These are phyloP conservation scores for Xylaria sp. DNA, from an alignment of 2,329 filamentous ascomycete genomes.

Conservation along the genomic window DNA sequence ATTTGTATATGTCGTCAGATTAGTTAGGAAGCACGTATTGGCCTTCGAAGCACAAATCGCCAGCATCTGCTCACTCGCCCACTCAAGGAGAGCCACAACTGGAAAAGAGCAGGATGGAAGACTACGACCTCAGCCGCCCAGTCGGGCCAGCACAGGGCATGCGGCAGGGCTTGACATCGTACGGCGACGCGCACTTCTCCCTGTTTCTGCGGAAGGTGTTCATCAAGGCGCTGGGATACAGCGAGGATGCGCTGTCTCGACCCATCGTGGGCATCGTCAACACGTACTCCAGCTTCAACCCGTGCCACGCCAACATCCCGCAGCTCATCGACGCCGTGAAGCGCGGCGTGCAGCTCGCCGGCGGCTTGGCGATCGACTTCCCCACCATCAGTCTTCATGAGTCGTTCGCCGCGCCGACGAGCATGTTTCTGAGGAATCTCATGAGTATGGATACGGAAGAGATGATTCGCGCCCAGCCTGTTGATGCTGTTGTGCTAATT, in stretches of 20 bases:
- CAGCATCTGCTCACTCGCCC: background rate
- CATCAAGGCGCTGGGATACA: conserved; percentile 80
- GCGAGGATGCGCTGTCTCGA: conserved; percentile 74
- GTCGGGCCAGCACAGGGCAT: conserved; percentile 64
- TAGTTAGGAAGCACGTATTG: background rate
- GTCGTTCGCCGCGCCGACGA: conserved; percentile 74
- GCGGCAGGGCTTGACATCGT: conserved; percentile 72
- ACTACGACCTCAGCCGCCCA: conserved; percentile 69
- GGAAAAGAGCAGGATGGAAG: conserved; percentile 49
- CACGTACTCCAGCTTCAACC: conserved; percentile 78
- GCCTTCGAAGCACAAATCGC: background rate
- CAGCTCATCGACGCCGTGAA: conserved; percentile 77
- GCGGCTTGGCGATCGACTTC: conserved; percentile 76
- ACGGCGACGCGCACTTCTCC: conserved; percentile 79
- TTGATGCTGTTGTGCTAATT: conserved; percentile 74
- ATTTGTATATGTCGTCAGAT: background rate
- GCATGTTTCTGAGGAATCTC: conserved; percentile 78
- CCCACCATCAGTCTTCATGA: conserved; percentile 79
- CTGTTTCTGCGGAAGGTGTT: conserved; percentile 80
- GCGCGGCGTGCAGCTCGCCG: conserved; percentile 72
- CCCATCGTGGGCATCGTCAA: conserved; percentile 81
- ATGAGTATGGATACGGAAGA: conserved; percentile 86
- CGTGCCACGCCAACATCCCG: conserved; percentile 77
- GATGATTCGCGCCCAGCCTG: conserved; percentile 77
- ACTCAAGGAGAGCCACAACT: background rate